Evolutionary conservation across 2,329 filamentous ascomycete species (phyloP), one percentile per base, ranked within the genome.

Genomic region (Cytospora leucostoma): DNA sequence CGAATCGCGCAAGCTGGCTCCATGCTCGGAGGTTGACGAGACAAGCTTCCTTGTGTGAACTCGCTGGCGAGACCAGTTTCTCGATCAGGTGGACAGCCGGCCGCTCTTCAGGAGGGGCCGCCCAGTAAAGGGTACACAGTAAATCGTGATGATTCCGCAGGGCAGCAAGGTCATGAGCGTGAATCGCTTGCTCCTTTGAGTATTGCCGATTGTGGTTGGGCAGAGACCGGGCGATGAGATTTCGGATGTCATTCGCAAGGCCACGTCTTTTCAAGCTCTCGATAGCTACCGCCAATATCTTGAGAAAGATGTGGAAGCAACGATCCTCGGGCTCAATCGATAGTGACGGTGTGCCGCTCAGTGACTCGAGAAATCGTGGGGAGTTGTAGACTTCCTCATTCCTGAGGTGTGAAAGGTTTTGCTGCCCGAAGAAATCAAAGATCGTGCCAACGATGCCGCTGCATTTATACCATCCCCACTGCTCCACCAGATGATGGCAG

Each of bases 111-210:
- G 78, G 71, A 10, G 87, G 86, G 1, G 84, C 80, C 7, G 83
- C 84, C 86, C 86, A 90, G 70, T 84, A 90, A 5, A 90, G 76
- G 0, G 86, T 88, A 67, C 84, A 86, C 4, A 90, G 77, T 50
- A 90, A 80, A 71, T 90, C 87, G 64, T 90, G 87, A 65, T 90
- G 88, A 65, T 90, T 90, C 63, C 87, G 78, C 51, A 90, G 74
- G 6, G 86, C 85, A 4, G 85, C 85, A 53, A 90, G 77, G 56
- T 90, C 87, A 44, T 81, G 80, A 67, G 87, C 79, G 62, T 83
- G 80, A 12, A 89, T 80, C 7, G 77, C 79, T 63, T 87, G 80
- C 70, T 90, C 87, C 68, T 87, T 89, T 40, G 83, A 80, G 62
- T 87, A 85, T 64, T 88, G 84, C 11, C 88, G 80, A 67, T 86